These are phyloP conservation scores for Mollisia scopiformis DNA, from an alignment of 2,329 filamentous ascomycete genomes.

Conservation along the genomic window DNA sequence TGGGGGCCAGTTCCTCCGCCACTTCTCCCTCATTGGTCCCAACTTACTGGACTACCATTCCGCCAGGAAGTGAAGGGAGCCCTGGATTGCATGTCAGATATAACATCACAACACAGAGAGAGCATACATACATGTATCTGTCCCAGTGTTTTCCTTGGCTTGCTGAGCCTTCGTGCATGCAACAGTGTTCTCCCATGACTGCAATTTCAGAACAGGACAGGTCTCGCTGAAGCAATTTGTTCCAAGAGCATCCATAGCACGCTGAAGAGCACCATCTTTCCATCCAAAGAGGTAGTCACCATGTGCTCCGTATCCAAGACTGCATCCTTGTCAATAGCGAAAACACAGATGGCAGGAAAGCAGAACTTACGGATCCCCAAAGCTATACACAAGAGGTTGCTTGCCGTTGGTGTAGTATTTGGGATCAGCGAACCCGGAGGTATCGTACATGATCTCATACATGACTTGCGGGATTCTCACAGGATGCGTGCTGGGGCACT, in stretches of 20 bases:
- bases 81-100: slow-evolving; percentile 5
- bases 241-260: slow-evolving; percentile 46
- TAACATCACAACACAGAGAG: background rate
- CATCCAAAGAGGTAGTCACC: slow-evolving; percentile 62
- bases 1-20: too few species aligned
- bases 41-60: background rate
- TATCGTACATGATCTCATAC: slow-evolving; percentile 22
- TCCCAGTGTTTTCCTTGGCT: slow-evolving; percentile 16
- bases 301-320: slow-evolving; percentile 56
- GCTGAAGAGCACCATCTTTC: slow-evolving; percentile 52
- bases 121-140: slow-evolving; percentile 14
- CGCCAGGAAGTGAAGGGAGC: slow-evolving; percentile 10
- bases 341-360: background rate
- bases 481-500: slow-evolving; percentile 10
- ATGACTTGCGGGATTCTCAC: slow-evolving; percentile 17
- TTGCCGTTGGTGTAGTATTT: slow-evolving; percentile 16
- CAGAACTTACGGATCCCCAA: slow-evolving; percentile 42
- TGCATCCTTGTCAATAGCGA: background rate
- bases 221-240: slow-evolving; percentile 21
- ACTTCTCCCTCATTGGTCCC: background rate
- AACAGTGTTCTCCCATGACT: slow-evolving; percentile 8
- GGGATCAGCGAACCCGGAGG: slow-evolving; percentile 13
- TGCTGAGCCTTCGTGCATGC: slow-evolving; percentile 20
- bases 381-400: slow-evolving; percentile 20
- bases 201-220: slow-evolving; percentile 20